Conservation (phyloP, 2,329 filamentous ascomycete genomes). For the Samsoniella hepiali region DNA sequence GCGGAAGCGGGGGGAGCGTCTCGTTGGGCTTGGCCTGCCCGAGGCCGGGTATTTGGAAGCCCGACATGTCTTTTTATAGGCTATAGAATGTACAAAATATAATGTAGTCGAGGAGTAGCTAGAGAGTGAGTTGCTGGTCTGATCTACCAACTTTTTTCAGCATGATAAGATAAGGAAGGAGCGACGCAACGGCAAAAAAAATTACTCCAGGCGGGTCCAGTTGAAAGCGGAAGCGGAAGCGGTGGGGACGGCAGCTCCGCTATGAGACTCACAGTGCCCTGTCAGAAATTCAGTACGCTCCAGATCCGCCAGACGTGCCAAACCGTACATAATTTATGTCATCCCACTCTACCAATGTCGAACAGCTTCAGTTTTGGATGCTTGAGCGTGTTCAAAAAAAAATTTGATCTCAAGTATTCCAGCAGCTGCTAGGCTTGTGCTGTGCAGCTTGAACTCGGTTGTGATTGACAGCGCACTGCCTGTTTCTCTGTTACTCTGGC, state of each 20-base stretch:
- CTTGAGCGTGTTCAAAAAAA: no score
- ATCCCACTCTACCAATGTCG: no score
- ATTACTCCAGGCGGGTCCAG: conserved; percentile 5
- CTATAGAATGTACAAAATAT: not conserved
- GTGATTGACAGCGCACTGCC: no score
- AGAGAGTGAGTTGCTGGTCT: not conserved
- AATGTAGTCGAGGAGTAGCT: not conserved
- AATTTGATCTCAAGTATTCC: no score
- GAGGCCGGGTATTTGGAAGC: conserved; percentile 43
- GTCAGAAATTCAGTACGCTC: no score
- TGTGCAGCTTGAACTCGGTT: no score
- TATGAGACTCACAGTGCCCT: not conserved
- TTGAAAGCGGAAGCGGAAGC: conserved; percentile 15
- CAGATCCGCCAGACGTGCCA: no score
- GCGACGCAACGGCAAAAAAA: conserved; percentile 13
- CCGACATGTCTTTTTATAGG: conserved; percentile 32
- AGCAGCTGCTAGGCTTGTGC: no score
- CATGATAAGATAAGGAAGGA: conserved; percentile 11
- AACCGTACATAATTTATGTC: no score
- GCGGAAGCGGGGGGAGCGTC: conserved; percentile 36
- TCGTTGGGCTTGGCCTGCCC: conserved; percentile 44
- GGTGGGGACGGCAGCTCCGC: conserved; percentile 6
- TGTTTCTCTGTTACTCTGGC: no score
- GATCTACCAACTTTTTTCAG: conserved; percentile 7
- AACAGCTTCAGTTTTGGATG: no score